Evolutionary conservation across 2,329 filamentous ascomycete genomes (phyloP).

Genomic region (Colletotrichum sp.): DNA sequence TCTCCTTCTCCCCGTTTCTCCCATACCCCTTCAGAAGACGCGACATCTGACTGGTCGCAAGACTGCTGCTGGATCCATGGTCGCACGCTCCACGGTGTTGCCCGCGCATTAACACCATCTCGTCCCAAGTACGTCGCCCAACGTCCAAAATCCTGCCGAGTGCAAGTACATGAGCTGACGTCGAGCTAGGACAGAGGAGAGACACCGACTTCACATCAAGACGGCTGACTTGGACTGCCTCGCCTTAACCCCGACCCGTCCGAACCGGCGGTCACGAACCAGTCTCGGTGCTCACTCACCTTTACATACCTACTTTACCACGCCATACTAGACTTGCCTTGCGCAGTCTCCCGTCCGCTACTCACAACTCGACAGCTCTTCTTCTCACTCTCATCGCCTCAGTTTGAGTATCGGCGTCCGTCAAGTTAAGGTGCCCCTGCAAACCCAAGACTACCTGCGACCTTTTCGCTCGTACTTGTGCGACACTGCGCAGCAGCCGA

Average conservation of each 20-base stretch:
- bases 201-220: background rate
- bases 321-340: background rate
- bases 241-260: slow-evolving; percentile 5
- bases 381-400: background rate
- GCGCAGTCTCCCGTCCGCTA: background rate
- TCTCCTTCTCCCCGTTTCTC: background rate
- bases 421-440: background rate
- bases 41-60: background rate
- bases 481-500: slow-evolving; percentile 6
- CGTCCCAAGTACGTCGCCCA: background rate
- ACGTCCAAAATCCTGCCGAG: background rate
- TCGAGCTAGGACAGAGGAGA: background rate
- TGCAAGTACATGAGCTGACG: background rate
- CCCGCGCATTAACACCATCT: background rate
- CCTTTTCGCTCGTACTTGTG: background rate
- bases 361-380: background rate
- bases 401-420: background rate
- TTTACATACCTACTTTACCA: background rate
- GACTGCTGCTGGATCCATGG: background rate
- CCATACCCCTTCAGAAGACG: background rate
- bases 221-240: background rate
- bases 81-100: background rate
- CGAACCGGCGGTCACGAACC: slow-evolving; percentile 1
- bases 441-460: background rate
- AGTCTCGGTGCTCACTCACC: background rate